phyloP scores from a whole-genome alignment of 2,329 filamentous ascomycete species.

The Aspergillus neoniger region DNA sequence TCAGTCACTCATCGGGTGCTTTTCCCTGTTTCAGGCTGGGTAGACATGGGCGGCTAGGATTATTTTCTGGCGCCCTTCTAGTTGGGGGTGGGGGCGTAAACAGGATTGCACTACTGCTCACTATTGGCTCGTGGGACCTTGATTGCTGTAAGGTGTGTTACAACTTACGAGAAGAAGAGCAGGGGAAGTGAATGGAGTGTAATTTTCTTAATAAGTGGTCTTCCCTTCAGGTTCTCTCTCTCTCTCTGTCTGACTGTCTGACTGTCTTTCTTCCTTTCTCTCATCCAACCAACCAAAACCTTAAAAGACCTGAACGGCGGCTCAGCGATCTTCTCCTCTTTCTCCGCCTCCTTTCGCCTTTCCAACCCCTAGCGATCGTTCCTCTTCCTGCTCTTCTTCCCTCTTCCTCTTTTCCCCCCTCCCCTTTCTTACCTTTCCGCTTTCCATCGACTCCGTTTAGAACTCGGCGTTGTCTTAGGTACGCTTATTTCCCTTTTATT shows the following conservation, averaged over 20 bases:
- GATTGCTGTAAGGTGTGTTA: too few relatives aligned
- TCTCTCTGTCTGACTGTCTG: too few relatives aligned
- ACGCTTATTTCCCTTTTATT: conserved; percentile 17
- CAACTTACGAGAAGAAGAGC: background rate
- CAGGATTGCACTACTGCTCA: background rate
- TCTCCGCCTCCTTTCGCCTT: conserved; percentile 6
- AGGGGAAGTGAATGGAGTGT: background rate
- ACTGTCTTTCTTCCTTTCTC: too few relatives aligned
- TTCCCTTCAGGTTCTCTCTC: background rate
- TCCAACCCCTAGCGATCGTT: background rate
- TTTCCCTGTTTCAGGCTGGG: background rate
- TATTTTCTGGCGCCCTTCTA: background rate
- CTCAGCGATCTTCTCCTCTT: conserved; percentile 5
- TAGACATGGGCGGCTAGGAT: background rate
- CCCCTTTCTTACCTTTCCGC: background rate
- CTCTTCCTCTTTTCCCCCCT: conserved; percentile 14
- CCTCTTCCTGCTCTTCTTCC: background rate
- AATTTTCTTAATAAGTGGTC: background rate
- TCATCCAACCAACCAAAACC: background rate
- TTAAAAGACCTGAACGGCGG: conserved; percentile 1
- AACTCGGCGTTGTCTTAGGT: conserved; percentile 30
- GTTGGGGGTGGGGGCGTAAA: conserved; percentile 4
- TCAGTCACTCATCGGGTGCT: background rate
- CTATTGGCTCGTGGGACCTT: conserved; percentile 2
- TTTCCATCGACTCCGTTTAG: conserved; percentile 3